Conservation (phyloP, 2,329 filamentous ascomycete genomes). For the Fusarium miscanthi region DNA sequence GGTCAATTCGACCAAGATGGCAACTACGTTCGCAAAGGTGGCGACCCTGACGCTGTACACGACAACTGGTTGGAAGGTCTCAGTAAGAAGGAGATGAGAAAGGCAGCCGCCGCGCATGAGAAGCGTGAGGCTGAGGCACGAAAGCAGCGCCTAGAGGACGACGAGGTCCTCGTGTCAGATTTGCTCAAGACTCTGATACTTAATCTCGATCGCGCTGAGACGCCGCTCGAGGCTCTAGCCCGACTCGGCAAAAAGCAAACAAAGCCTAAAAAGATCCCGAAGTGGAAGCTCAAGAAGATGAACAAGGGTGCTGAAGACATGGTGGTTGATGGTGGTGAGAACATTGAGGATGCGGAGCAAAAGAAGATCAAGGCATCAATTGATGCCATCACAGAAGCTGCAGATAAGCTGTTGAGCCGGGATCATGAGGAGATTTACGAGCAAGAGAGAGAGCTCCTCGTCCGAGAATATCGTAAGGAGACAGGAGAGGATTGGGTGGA, state of each 20-base stretch:
- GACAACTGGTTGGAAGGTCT: constrained; percentile 93
- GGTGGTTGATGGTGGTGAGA: constrained; percentile 70
- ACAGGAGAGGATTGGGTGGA: constrained; percentile 86
- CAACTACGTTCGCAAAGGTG: constrained; percentile 91
- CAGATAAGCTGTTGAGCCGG: constrained; percentile 84
- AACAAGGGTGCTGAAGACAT: constrained; percentile 68
- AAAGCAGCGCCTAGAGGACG: constrained; percentile 77
- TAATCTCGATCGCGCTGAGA: constrained; percentile 82
- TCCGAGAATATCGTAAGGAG: constrained; percentile 84
- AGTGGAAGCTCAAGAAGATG: constrained; percentile 78
- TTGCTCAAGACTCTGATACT: constrained; percentile 78
- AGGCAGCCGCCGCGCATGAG: constrained; percentile 87
- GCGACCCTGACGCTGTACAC: constrained; percentile 88
- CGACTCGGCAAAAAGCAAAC: constrained; percentile 77
- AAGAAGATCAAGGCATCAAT: constrained; percentile 77
- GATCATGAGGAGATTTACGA: constrained; percentile 94
- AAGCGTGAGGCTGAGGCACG: constrained; percentile 82
- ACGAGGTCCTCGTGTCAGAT: constrained; percentile 78
- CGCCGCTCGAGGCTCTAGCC: constrained; percentile 86
- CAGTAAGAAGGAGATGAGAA: constrained; percentile 92
- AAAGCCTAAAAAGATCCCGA: constrained; percentile 69
- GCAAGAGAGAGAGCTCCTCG: constrained; percentile 82
- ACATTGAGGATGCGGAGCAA: constrained; percentile 74
- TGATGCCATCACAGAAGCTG: constrained; percentile 85
- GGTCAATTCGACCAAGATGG: constrained; percentile 90